These are phyloP conservation scores for Trebouxiophyceae sp. DNA, from an alignment of 163 green algal species.

Conservation along the genomic window DNA sequence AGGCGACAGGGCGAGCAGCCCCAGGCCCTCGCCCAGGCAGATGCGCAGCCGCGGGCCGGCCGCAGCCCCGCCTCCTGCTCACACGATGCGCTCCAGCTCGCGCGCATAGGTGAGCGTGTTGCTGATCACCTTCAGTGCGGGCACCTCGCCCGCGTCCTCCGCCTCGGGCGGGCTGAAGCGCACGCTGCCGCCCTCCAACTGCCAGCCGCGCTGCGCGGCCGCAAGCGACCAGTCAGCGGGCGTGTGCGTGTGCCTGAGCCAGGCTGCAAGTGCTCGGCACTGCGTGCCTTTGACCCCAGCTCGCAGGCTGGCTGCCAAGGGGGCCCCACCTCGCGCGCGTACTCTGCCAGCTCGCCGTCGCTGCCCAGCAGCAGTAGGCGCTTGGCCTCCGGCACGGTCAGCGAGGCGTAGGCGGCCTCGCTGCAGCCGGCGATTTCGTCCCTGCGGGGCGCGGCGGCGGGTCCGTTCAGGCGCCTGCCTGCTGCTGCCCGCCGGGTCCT, in stretches of 20 bases:
- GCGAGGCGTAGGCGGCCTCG: slow-evolving; percentile 74
- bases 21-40: no score
- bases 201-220: slow-evolving; percentile 64
- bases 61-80: no score
- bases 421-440: slow-evolving; percentile 90
- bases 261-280: no score
- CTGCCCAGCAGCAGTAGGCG: slow-evolving; percentile 70
- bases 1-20: no score
- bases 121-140: slow-evolving; percentile 70
- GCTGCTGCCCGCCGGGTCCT: no score
- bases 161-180: slow-evolving; percentile 27
- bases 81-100: slow-evolving; percentile 97
- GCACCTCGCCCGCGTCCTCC: slow-evolving; percentile 19
- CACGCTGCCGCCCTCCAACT: slow-evolving; percentile 30
- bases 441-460: slow-evolving; percentile 20
- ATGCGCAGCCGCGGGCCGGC: no score
- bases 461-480: no score
- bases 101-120: slow-evolving; percentile 87
- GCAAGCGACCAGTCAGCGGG: no score
- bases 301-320: slow-evolving; percentile 58
- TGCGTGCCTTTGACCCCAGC: no score
- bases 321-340: slow-evolving; percentile 45
- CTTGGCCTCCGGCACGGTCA: slow-evolving; percentile 67
- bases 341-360: slow-evolving; percentile 49
- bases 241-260: no score